Conservation (phyloP, 345 rosid genomes). For the rapeseed (Brassica napus) region Da-Ae NC_063441.1:14259001-14259500, state of each 20-base stretch:
- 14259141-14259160: conserved; percentile 35
- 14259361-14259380: not conserved
- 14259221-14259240: not conserved
- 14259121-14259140: conserved; percentile 29
- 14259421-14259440: conserved; percentile 81
- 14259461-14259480: conserved; percentile 78
- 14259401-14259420: conserved; percentile 85
- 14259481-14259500: not conserved
- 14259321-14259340: conserved; percentile 29
- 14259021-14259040: not conserved
- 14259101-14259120: conserved; percentile 4
- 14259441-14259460: conserved; percentile 91
- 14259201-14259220: conserved; percentile 14
- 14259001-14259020: not conserved
- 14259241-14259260: conserved; percentile 36
- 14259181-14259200: not conserved
- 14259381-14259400: conserved; percentile 60
- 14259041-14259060: not conserved
- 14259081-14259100: conserved; percentile 14
- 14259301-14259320: not conserved
- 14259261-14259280: conserved; percentile 2
- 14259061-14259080: not conserved
- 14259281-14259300: conserved; percentile 5
- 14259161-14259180: conserved; percentile 33
- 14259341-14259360: conserved; percentile 28